A percentile compares a stretch with the other conserved stretches of the same genome.
Conservation (phyloP, 306 rosid genomes). For the Quercus ilex region DNA sequence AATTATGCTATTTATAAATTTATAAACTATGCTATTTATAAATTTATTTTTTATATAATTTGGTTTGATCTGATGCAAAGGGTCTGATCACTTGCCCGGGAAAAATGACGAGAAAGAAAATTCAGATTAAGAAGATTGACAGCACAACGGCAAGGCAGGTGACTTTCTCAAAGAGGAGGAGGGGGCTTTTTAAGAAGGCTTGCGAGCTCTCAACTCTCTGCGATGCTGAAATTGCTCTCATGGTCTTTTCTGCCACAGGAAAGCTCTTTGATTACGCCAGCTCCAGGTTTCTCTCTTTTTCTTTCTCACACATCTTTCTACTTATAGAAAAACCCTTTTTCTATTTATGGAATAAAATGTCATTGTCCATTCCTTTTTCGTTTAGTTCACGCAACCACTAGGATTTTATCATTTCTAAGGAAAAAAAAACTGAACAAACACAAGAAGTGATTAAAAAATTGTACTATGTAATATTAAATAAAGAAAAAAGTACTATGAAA, state of each 20-base stretch:
- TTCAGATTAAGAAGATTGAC: conserved; percentile 41
- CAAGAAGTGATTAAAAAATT: neutral
- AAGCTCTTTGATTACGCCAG: conserved; percentile 35
- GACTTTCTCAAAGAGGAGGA: conserved; percentile 41
- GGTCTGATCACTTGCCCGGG: neutral
- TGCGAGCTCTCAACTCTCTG: conserved; percentile 42
- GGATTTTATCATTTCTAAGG: too few species aligned
- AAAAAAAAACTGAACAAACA: neutral
- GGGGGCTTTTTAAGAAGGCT: conserved; percentile 47
- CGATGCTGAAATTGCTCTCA: conserved; percentile 44
- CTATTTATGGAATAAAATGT: too few species aligned
- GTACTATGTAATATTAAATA: neutral
- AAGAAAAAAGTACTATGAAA: neutral
- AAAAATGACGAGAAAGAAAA: conserved; percentile 36
- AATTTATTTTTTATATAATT: neutral
- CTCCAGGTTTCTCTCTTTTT: conserved; percentile 26
- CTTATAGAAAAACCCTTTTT: neutral
- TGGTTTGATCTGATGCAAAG: neutral
- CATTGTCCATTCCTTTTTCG: too few species aligned
- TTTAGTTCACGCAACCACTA: too few species aligned
- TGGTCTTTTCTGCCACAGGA: conserved; percentile 34
- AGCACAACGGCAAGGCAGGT: conserved; percentile 42
- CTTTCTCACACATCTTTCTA: neutral
- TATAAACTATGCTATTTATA: neutral
- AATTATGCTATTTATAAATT: neutral